Evolutionary conservation across 306 rosid genomes (phyloP), one percentile per base, ranked within the genome.

Genomic region (Dalbergia cochinchinensis): DNA sequence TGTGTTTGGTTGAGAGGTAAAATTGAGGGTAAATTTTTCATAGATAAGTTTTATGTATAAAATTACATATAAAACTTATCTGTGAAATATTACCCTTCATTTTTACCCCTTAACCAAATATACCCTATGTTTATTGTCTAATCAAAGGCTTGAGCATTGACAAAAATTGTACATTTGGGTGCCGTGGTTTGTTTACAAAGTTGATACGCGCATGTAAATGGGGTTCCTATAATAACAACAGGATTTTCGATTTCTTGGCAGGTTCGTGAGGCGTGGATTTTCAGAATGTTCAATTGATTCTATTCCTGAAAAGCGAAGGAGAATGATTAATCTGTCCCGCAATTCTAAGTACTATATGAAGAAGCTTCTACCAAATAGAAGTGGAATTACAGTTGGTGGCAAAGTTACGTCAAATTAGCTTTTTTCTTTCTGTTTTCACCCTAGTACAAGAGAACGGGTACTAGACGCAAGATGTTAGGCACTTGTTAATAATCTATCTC

Each of bases 181-280:
- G 69, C 34, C 4, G 67, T 35, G 42, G 2, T 26, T 26, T 26
- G 35, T 19, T 76, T 20, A 12, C 60, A 2, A 60, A 67, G 18
- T 54, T 51, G 76, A 57, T 35, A 18, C 61, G 54, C 22, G 72
- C 26, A 55, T 78, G 18, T 11, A 14, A 59, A 37, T 19, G 34
- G 16, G 42, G 39, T 50, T 76, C 51, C 20, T 68, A 15, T 50
- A 35, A 15, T 6, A 50, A 11, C 59, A 73, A 78, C 18, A 67
- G 61, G 55, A 53, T 5, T 22, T 33, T 63, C 18, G 19, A 33
- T 34, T 76, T 42, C 67, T 67, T 66, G 78, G 45, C 92, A 96
- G 99, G 99, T 96, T 96, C 82, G 97, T 91, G 83, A 90, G 98
- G 83, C 97, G 98, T 3, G 99, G 99, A 48, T 96, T 96, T 72